Evolutionary conservation across 1,284 basidiomycete genomes (phyloP), one percentile per base, ranked within the genome.

Genomic region (Papiliotrema terrestris): DNA sequence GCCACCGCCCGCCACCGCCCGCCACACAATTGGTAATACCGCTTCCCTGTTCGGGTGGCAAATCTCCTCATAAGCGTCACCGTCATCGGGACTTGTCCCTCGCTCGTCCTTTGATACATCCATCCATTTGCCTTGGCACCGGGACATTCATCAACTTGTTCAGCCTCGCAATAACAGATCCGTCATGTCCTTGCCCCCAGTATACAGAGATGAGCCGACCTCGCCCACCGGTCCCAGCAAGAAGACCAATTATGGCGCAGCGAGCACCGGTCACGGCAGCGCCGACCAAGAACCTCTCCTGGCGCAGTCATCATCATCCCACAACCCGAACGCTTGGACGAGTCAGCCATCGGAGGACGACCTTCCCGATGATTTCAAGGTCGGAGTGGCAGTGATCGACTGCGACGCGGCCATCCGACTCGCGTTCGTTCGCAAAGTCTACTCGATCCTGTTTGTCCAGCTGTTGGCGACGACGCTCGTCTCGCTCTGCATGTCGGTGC

Each of bases 391-490:
- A n/a, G 75, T 77, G 35, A 66, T 66, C 8, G 75, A 76, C 58
- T 76, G 75, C 58, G 75, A 75, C 55, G 64, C 70, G 37, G 66
- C 62, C 39, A 77, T 75, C 54, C 65, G 77, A 43, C 65, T 74
- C 51, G 73, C 68, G 0, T 78, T 78, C 62, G 69, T 78, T 35
- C 62, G 75, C 23, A 76, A 77, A 55, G 71, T 75, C 35, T 73
- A 73, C 54, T 68, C 72, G 49, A 76, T 74, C 54, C 68, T 77
- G 5, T 69, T 74, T 48, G 61, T 68, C 22, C 75, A 77, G 61
- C 58, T 77, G 3, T 59, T 71, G 26, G 54, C 65, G 17, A 77
- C 73, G 0, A 57, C 70, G 1, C 29, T 61, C 9, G 67, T 75
- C 17, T 59, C 72, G 9, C 55, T 61, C 5, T 57, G 47, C 1